Conservation (phyloP, 495 filamentous ascomycete genomes). For the Penicillium ochrochloron region DNA sequence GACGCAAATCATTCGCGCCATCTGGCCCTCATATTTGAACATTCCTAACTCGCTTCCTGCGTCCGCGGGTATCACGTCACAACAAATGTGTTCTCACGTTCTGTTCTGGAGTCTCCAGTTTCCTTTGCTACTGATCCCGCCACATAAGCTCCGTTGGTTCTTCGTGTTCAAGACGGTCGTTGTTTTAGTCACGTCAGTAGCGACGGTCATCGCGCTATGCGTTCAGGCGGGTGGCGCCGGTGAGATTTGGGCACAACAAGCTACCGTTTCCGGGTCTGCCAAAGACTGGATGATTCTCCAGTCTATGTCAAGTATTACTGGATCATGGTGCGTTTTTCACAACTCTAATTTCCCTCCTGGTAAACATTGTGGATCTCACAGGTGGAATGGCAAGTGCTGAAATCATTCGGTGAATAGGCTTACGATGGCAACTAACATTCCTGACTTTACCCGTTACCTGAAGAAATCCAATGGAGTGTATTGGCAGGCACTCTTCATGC, state of each 20-base stretch:
- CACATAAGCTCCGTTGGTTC: conserved; percentile 59
- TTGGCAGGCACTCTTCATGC: conserved; percentile 9
- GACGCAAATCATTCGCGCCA: conserved; percentile 32
- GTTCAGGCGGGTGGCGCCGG: conserved; percentile 47
- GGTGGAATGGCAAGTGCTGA: neutral
- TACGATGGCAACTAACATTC: conserved; percentile 48
- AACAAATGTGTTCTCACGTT: conserved; percentile 53
- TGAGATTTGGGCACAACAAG: conserved; percentile 48
- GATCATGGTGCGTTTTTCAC: neutral
- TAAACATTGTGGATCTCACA: neutral
- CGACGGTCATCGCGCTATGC: conserved; percentile 14
- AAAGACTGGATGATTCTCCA: conserved; percentile 17
- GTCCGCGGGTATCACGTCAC: conserved; percentile 49
- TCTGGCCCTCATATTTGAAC: conserved; percentile 60
- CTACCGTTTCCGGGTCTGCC: conserved; percentile 44
- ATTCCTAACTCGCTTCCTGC: conserved; percentile 55
- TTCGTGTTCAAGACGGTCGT: conserved; percentile 63
- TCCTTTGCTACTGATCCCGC: conserved; percentile 53
- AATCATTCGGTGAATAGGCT: conserved; percentile 37
- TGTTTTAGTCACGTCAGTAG: too few relatives aligned
- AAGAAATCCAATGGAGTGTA: conserved; percentile 25
- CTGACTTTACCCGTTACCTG: conserved; percentile 66
- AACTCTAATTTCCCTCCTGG: neutral
- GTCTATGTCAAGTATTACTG: conserved; percentile 5
- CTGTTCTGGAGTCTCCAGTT: conserved; percentile 55